Percentiles rank a stretch among this genome's conserved stretches.
Conservation (phyloP, 2,329 filamentous ascomycete genomes). For the Colletotrichum ledebouriae region DNA sequence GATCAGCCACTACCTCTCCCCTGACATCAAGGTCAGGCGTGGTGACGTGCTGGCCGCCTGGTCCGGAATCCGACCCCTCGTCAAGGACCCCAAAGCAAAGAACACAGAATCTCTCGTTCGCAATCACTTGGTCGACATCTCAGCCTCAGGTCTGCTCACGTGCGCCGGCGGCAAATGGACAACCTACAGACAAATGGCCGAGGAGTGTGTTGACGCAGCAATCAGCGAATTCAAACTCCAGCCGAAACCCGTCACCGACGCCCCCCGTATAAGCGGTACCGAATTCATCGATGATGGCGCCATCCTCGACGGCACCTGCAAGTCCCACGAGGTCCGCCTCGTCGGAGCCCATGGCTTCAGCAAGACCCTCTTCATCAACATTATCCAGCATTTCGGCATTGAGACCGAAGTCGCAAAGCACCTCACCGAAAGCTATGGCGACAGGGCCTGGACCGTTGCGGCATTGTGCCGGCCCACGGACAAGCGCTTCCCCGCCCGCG, state of each 20-base stretch:
- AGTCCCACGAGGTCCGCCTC: slow-evolving; percentile 85
- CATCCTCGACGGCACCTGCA: slow-evolving; percentile 75
- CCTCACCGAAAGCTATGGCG: slow-evolving; percentile 88
- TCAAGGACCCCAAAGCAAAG: slow-evolving; percentile 86
- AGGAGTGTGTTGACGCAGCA: slow-evolving; percentile 88
- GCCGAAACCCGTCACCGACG: slow-evolving; percentile 68
- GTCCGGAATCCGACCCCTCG: slow-evolving; percentile 88
- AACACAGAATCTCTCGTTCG: slow-evolving; percentile 90
- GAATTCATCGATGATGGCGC: slow-evolving; percentile 79
- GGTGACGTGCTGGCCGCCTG: slow-evolving; percentile 91
- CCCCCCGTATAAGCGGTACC: slow-evolving; percentile 77
- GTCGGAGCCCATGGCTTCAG: slow-evolving; percentile 89
- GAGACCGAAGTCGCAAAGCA: slow-evolving; percentile 95
- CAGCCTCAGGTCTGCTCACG: slow-evolving; percentile 83
- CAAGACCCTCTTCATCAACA: slow-evolving; percentile 91
- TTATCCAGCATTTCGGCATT: slow-evolving; percentile 92
- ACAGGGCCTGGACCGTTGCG: slow-evolving; percentile 92
- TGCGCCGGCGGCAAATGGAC: slow-evolving; percentile 95
- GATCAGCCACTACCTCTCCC: slow-evolving; percentile 84
- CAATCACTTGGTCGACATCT: slow-evolving; percentile 86
- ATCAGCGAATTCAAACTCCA: slow-evolving; percentile 76
- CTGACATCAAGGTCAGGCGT: slow-evolving; percentile 86
- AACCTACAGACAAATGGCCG: slow-evolving; percentile 92
- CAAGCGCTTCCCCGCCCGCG: slow-evolving; percentile 84
- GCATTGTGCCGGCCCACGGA: slow-evolving; percentile 83